Conservation (phyloP, 192 early-diverging fungal species). For the Coemansia sp. region DNA sequence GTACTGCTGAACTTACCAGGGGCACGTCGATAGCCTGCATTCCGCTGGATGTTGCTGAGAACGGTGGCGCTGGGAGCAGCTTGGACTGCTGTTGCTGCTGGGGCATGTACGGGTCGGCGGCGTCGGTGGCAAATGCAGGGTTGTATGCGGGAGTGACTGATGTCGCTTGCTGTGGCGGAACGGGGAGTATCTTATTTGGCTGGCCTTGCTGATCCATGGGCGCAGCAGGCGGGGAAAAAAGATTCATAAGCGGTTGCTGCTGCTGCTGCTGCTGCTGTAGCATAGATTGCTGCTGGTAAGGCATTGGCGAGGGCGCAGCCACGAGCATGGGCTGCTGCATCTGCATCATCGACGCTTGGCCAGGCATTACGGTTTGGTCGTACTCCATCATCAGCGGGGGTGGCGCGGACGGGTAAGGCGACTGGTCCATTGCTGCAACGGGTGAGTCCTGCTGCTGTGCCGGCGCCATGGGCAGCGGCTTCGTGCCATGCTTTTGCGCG, state of each 20-base stretch:
- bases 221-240: conserved; percentile 39
- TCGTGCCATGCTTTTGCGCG: conserved; percentile 50
- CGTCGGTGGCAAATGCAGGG: conserved; percentile 17
- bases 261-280: conserved; percentile 18
- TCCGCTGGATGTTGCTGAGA: background rate
- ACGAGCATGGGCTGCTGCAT: conserved; percentile 19
- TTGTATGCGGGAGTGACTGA: conserved; percentile 35
- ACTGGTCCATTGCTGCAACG: background rate
- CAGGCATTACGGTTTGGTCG: conserved; percentile 49
- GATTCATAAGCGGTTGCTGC: conserved; percentile 31
- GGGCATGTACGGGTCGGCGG: conserved; percentile 6
- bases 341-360: conserved; percentile 23
- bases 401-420: background rate
- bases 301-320: conserved; percentile 18
- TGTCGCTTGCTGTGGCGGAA: conserved; percentile 17
- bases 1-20: background rate
- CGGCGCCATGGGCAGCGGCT: conserved; percentile 45
- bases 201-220: conserved; percentile 12
- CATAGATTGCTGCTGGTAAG: conserved; percentile 13
- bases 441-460: background rate
- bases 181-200: conserved; percentile 18
- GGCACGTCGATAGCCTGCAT: conserved; percentile 12
- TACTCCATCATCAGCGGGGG: conserved; percentile 10
- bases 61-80: conserved; percentile 6
- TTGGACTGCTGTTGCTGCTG: conserved; percentile 4